Evolutionary conservation across 2,329 filamentous ascomycete species (phyloP), one percentile per base, ranked within the genome.

Genomic region (Mycogone perniciosa): DNA sequence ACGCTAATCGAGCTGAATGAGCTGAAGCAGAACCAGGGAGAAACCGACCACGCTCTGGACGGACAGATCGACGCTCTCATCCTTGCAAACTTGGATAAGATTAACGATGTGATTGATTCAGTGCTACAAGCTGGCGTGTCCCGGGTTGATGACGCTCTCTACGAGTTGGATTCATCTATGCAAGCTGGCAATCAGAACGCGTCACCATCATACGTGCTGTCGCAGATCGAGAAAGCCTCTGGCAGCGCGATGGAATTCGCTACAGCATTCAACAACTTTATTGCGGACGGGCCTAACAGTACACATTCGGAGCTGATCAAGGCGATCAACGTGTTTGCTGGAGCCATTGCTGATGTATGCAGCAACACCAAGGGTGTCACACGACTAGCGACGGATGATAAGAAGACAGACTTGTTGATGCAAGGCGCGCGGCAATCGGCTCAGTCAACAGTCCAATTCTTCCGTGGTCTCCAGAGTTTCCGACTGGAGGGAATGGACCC

Each of bases 171-270:
- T 69, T 97, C 93, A 20, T 88, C 88, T 20, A 97, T 97, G 90
- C 92, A 97, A 67, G 93, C 92, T 38, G 93, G 93, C 68, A 99
- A 99, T 73, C 93, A 97, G 72, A 99, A 95, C 63, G 93, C 93
- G 1, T 95, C 91, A 38, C 90, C 93, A 10, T 82, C 92, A 1
- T 97, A 95, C 65, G 91, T 99, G 9, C 77, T 99, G 46, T 97
- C 92, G 2, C 92, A 97, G 67, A 91, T 97, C 52, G 93, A 99
- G 67, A 99, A 97, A 74, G 91, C 93, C 0, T 93, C 91, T 6
- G 84, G 90, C 7, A 95, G 85, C 57, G 89, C 93, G 9, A 97
- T 95, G 69, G 93, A 99, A 66, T 99, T 99, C 69, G 93, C 92
- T 1, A 97, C 92, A 0, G 86, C 93, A 0, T 99, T 97, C 77